Conservation (phyloP, 306 rosid species). For the Gleditsia sinensis region DNA sequence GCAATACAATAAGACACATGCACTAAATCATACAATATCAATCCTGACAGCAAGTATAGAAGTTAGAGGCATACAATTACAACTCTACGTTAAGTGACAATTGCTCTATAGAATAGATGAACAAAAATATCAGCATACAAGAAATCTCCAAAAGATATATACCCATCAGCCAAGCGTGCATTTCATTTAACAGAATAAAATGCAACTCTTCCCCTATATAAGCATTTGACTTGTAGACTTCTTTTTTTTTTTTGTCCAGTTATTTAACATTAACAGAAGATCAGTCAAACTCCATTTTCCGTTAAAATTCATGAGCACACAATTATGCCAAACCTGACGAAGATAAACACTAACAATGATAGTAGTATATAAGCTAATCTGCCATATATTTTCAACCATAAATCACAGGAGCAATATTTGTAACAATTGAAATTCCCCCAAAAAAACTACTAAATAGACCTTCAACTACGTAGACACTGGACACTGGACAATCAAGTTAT, state of each 20-base stretch:
- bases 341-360: neutral
- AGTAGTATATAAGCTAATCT: neutral
- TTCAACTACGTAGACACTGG: neutral
- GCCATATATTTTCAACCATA: neutral
- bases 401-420: neutral
- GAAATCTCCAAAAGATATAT: neutral
- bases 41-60: constrained; percentile 1
- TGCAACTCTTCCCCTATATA: neutral
- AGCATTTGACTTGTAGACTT: neutral
- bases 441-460: neutral
- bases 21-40: constrained; percentile 7
- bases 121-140: neutral
- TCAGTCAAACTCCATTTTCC: constrained; percentile 20
- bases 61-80: neutral
- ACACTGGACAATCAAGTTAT: no score
- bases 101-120: neutral
- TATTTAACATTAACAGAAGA: constrained; percentile 14
- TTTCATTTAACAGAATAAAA: neutral
- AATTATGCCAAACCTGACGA: neutral
- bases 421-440: neutral
- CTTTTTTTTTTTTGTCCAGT: neutral
- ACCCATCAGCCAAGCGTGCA: neutral
- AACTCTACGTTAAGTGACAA: neutral
- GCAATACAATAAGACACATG: constrained; percentile 7
- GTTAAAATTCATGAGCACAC: neutral